Percentiles rank a stretch among this genome's conserved stretches.
These are phyloP conservation scores for Coniferiporia weirii DNA, from an alignment of 1,284 basidiomycete species.

Conservation along the genomic window DNA sequence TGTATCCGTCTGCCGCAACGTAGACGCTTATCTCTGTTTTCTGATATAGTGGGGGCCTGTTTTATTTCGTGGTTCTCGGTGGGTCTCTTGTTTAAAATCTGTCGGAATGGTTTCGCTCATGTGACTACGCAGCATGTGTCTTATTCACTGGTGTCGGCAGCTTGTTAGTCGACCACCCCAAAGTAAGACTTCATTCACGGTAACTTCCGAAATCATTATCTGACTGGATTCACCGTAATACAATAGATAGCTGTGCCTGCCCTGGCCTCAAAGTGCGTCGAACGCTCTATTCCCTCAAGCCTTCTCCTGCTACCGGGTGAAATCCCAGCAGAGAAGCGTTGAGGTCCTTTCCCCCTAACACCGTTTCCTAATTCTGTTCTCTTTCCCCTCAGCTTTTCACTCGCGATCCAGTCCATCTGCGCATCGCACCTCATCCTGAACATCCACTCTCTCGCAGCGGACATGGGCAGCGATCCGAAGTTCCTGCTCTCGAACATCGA, in stretches of 20 bases:
- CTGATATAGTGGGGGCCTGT: constrained; percentile 23
- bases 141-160: constrained; percentile 7
- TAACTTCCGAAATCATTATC: too few relatives aligned
- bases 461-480: constrained; percentile 24
- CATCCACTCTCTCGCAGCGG: constrained; percentile 28
- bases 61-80: constrained; percentile 25
- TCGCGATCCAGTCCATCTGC: constrained; percentile 24
- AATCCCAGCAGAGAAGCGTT: not conserved
- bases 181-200: not conserved
- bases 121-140: constrained; percentile 16
- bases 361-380: not conserved
- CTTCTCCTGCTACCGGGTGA: not conserved
- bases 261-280: constrained; percentile 24
- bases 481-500: constrained; percentile 30
- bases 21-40: not conserved
- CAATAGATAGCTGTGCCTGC: constrained; percentile 23
- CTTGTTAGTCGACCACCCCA: not conserved
- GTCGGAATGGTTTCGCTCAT: not conserved
- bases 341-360: not conserved
- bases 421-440: constrained; percentile 30
- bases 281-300: not conserved
- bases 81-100: constrained; percentile 13
- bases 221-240: not conserved
- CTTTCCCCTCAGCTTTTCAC: constrained; percentile 20
- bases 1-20: not conserved